Evolutionary conservation across 129 eudicot species (phyloP), one percentile per base, ranked within the genome.

Genomic region (Heracleum sosnowskyi): DNA sequence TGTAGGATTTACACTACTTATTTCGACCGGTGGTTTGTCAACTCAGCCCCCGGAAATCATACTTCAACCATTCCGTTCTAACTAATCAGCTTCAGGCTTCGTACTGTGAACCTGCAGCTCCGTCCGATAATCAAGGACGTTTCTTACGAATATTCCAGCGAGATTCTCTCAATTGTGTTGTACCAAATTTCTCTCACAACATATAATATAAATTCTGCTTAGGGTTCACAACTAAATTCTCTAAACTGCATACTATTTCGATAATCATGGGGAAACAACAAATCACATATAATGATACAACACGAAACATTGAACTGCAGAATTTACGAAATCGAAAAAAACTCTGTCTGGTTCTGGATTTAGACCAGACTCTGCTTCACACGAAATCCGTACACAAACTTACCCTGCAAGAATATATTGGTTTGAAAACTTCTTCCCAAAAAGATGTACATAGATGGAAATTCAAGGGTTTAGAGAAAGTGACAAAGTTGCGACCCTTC

Each of bases 401-500:
- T 17, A 16, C 45, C 22, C 74, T 0, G 5, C 2, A 33, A 33
- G 74, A 69, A 69, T 2, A 17, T 1, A n/a, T 1, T 22, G 1
- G 22, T 16, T 33, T 69, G 26, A 35, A 20, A 4, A 5, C 18
- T 69, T 69, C 45, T 33, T 17, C n/a, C n/a, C 24, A 17, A 0
- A 13, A 33, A 29, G 20, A 66, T 24, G 13, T 60, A 17, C 35
- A 15, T 33, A 69, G 42, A 35, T 69, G 74, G 74, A 34, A 66
- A 66, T 39, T 9, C 11, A 69, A 0, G 74, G 74, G 42, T 0
- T 20, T 69, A 13, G 33, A 60, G 68, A n/a, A 60, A n/a, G 16
- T 69, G n/a, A 85, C 87, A 16, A 88, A 88, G 89, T 79, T 85
- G 77, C 83, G 91, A 81, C 91, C 89, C 2, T 83, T 60, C n/a